phyloP scores from a whole-genome alignment of 2,329 filamentous ascomycete genomes.

The Diaporthe humulicola region DNA sequence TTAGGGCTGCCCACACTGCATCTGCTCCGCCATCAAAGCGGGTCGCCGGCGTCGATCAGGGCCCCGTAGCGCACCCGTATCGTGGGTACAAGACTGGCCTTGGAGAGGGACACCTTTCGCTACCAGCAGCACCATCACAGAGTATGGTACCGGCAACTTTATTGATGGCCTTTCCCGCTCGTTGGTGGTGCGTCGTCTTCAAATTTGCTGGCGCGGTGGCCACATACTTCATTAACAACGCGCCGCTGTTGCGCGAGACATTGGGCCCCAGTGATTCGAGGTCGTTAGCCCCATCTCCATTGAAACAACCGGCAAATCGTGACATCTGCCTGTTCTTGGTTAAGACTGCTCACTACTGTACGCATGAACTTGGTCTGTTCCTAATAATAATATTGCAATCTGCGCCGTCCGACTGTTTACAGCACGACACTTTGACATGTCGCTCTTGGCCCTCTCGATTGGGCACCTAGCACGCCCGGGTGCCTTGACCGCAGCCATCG shows the following conservation, averaged over 20 bases:
- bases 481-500: not conserved
- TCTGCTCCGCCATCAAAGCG: constrained; percentile 28
- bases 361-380: constrained; percentile 22
- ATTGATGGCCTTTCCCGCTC: not conserved
- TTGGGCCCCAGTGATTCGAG: not conserved
- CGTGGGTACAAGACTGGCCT: constrained; percentile 2
- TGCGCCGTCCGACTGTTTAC: not conserved
- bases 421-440: constrained; percentile 3
- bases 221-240: not conserved
- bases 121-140: not conserved
- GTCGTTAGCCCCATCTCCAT: not conserved
- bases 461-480: not conserved
- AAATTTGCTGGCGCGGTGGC: not conserved
- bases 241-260: not conserved
- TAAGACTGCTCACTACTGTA: not conserved
- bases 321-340: constrained; percentile 7
- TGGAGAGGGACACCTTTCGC: not conserved
- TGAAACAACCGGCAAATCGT: constrained; percentile 26
- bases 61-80: constrained; percentile 22
- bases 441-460: not conserved
- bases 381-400: constrained; percentile 9
- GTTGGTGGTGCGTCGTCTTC: not conserved
- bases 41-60: constrained; percentile 34
- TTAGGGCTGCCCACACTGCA: constrained; percentile 36
- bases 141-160: not conserved